Percentiles rank a stretch among this genome's conserved stretches.
Evolutionary conservation across 192 early-diverging fungal species (phyloP).

Genomic region (Mortierella alpina): DNA sequence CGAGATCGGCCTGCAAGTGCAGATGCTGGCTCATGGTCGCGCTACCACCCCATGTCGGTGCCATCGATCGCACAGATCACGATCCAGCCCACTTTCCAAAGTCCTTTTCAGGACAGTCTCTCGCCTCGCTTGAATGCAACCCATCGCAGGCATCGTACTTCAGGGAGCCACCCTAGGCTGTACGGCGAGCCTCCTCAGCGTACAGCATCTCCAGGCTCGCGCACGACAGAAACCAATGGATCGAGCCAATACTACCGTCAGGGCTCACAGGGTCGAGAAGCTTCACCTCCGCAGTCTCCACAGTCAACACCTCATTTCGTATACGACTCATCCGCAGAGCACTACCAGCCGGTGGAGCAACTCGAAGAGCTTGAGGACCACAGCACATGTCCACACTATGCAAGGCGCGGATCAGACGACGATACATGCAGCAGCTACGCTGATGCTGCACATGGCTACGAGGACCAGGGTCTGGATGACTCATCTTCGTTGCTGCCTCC

Average conservation of each 20-base stretch:
- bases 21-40: slow-evolving; percentile 28
- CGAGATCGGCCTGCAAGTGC: slow-evolving; percentile 13
- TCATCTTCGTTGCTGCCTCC: slow-evolving; percentile 1
- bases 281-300: too few species aligned
- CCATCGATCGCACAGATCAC: slow-evolving; percentile 37
- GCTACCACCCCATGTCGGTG: slow-evolving; percentile 20
- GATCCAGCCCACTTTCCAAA: slow-evolving; percentile 10
- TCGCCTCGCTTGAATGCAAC: neutral
- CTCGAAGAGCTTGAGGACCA: slow-evolving; percentile 31
- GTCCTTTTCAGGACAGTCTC: neutral
- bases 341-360: slow-evolving; percentile 2
- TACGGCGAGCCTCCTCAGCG: too few species aligned
- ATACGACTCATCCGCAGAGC: neutral
- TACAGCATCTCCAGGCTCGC: too few species aligned
- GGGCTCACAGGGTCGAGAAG: neutral
- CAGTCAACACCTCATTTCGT: too few species aligned
- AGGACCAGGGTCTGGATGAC: slow-evolving; percentile 11
- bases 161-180: neutral
- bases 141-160: slow-evolving; percentile 23
- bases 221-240: neutral
- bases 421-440: neutral
- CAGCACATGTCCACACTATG: neutral
- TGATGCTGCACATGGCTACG: neutral
- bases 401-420: neutral
- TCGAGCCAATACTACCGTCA: neutral